These are phyloP conservation scores for Macrocybe gigantea DNA, from an alignment of 768 basidiomycete genomes.

Conservation along the genomic window DNA sequence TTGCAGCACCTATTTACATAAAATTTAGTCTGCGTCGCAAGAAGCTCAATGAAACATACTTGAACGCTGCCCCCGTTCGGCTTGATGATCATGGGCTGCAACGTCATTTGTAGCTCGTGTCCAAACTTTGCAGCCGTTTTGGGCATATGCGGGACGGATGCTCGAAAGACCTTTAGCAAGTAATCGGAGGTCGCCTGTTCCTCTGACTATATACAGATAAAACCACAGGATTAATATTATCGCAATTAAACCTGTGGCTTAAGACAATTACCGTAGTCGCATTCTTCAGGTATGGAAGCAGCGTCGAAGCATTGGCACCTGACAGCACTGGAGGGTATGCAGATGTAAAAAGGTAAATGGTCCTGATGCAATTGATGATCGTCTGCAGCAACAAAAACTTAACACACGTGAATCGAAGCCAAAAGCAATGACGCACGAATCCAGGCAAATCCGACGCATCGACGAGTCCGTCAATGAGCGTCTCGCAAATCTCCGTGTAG, in stretches of 20 bases:
- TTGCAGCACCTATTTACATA: conserved; percentile 60
- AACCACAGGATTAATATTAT: neutral
- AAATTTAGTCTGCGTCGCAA: conserved; percentile 2
- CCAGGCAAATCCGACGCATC: conserved; percentile 79
- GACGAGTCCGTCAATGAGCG: conserved; percentile 81
- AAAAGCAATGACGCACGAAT: conserved; percentile 45
- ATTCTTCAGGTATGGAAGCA: conserved; percentile 88
- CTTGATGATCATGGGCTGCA: conserved; percentile 91
- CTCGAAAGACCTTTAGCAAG: conserved; percentile 82
- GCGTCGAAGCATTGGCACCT: conserved; percentile 72
- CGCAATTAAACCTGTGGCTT: neutral
- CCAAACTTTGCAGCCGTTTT: conserved; percentile 88
- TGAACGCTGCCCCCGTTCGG: conserved; percentile 63
- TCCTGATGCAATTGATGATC: conserved; percentile 77
- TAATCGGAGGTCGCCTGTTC: conserved; percentile 83
- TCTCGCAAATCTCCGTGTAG: conserved; percentile 81
- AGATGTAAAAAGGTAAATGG: conserved; percentile 75
- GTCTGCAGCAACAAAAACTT: conserved; percentile 39
- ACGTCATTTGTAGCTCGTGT: conserved; percentile 69
- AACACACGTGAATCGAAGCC: neutral
- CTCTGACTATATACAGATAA: conserved; percentile 48
- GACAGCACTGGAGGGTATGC: conserved; percentile 86
- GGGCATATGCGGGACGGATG: conserved; percentile 82
- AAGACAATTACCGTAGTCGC: conserved; percentile 53
- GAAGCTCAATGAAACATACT: neutral